Base-by-base conservation (phyloP, 768 basidiomycete species). In the Amanita rimosa region DNA sequence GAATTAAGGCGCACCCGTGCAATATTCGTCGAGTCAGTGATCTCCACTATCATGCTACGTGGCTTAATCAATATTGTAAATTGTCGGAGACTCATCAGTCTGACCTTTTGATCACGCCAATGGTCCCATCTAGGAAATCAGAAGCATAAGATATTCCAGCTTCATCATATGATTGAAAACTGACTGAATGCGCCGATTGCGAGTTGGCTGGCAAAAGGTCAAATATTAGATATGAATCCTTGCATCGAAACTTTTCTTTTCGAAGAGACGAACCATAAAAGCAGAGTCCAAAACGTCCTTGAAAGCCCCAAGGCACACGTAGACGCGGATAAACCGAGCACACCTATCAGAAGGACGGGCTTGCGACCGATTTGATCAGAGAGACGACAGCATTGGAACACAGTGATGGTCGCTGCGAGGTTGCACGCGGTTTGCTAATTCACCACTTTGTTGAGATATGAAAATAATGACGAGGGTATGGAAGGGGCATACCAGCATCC, bases 301-400 rank as follows among this genome's bases (percentile, higher is more conserved):
- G 83, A 85, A 11, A 89, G 61, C 17, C 85, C 86, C 52, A 88
- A 86, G 60, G 74, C 78, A 48, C 76, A 79, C 79, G 87, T 85
- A 0, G 82, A 85, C 8, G 73, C 31, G 0, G 80, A 76, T 13
- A 85, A 57, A 3, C 85, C 85, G 22, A 74, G 61, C 0, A 87
- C 63, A 1, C 86, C 85, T 0, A 59, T 68, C 48, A 88, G 65
- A 50, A 88, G 75, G 17, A 89, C 76, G 0, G 86, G 85, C 54
- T 83, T 86, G 40, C 87, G 78, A 16, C 87, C 87, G 37, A 88
- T 61, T 27, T 70, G 68, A 53, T 89, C 86, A 10, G 85, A 87
- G 11, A 79, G 48, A 10, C 81, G 74, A 59, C 81, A 81, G 83
- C 85, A 88, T 52, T 85, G 76, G 10, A 88, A 62, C 17, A 85